Percentiles rank a stretch among this genome's conserved stretches.
phyloP scores from a whole-genome alignment of 2,329 filamentous ascomycete species.

The Ramularia endophylla region DNA sequence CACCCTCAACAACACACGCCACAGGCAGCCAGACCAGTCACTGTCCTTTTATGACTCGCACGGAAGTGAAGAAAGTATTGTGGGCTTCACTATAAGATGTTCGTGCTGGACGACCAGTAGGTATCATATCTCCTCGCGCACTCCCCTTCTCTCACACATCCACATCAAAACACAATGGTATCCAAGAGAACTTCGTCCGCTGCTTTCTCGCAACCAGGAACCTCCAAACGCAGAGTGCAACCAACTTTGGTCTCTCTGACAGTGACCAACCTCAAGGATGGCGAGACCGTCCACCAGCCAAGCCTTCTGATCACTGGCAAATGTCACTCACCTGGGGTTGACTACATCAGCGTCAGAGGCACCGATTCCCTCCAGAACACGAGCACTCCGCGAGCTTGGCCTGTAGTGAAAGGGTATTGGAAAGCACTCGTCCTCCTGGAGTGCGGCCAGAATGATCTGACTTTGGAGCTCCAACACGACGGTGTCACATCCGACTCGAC shows the following conservation, averaged over 20 bases:
- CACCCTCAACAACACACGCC: too few species aligned
- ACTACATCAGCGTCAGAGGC: slow-evolving; percentile 19
- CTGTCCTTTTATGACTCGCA: too few species aligned
- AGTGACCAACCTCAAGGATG: slow-evolving; percentile 23
- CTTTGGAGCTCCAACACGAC: slow-evolving; percentile 22
- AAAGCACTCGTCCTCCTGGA: slow-evolving; percentile 30
- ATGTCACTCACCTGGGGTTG: slow-evolving; percentile 19
- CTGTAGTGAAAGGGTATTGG: slow-evolving; percentile 28
- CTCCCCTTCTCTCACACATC: too few species aligned
- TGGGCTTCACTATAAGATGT: too few species aligned
- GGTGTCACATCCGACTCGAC: slow-evolving; percentile 3
- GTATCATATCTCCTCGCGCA: too few species aligned
- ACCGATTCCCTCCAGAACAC: slow-evolving; percentile 19
- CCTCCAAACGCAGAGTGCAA: too few species aligned
- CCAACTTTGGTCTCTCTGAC: slow-evolving; percentile 1
- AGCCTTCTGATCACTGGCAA: slow-evolving; percentile 29
- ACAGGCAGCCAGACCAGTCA: too few species aligned
- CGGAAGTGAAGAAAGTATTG: too few species aligned
- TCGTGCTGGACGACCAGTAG: too few species aligned
- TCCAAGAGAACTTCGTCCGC: too few species aligned
- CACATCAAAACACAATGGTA: too few species aligned
- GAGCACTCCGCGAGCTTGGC: slow-evolving; percentile 29
- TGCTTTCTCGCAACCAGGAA: too few species aligned
- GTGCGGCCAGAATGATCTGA: slow-evolving; percentile 21
- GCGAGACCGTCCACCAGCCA: slow-evolving; percentile 28